Percentiles rank a stretch among this genome's conserved stretches.
phyloP scores from a whole-genome alignment of 2,329 filamentous ascomycete species.

The Fusarium duplospermum region DNA sequence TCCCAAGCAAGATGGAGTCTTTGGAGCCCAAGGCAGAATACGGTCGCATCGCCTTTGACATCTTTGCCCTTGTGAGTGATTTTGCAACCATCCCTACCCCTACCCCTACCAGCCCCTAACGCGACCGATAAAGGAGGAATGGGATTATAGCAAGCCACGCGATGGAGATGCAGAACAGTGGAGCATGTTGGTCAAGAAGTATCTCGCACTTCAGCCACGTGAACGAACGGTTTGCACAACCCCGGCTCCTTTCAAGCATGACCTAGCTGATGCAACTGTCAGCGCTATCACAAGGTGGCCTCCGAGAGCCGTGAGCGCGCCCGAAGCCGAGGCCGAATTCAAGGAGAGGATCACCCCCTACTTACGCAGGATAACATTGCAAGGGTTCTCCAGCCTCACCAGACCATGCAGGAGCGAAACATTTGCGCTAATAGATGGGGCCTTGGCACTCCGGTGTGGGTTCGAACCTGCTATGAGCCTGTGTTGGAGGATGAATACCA shows the following conservation, averaged over 20 bases:
- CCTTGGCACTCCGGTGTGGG: not conserved
- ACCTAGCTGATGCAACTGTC: not conserved
- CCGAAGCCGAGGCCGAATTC: not conserved
- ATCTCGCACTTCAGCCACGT: not conserved
- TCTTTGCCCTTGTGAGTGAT: not conserved
- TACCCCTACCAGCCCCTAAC: not conserved
- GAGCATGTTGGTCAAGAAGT: not conserved
- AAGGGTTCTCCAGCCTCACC: not conserved
- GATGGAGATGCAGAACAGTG: not conserved
- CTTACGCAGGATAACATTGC: not conserved
- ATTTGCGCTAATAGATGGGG: not conserved
- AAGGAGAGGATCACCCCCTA: not conserved
- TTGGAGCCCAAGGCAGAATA: not conserved
- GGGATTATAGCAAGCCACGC: not conserved
- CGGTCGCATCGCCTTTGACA: not conserved
- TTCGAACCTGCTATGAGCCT: not conserved
- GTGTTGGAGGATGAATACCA: not conserved
- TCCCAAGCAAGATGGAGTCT: not conserved
- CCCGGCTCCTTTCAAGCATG: not conserved
- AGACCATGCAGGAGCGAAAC: not conserved
- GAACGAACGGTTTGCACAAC: not conserved
- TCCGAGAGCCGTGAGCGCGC: not conserved
- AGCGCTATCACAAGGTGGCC: not conserved
- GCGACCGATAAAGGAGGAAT: not conserved
- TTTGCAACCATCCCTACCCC: not conserved